These are phyloP conservation scores for Citrus inodora DNA, from an alignment of 345 rosid genomes.

Conservation along the genomic window DNA sequence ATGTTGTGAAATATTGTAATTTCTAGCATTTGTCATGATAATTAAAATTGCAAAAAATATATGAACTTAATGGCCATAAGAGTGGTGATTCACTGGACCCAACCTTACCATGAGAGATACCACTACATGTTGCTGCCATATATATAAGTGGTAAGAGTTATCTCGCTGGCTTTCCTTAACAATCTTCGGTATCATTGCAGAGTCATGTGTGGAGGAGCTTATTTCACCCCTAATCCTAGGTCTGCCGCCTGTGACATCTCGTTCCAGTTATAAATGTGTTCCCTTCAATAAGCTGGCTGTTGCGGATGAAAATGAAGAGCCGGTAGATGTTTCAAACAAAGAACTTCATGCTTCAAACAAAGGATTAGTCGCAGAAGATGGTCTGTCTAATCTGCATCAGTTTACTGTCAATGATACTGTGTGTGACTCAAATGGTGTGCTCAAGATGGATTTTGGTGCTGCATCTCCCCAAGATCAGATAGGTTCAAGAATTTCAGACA, in stretches of 20 bases:
- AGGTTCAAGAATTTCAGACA: constrained; percentile 28
- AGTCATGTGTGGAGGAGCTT: constrained; percentile 65
- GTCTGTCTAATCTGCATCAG: constrained; percentile 28
- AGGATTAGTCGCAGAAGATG: constrained; percentile 30
- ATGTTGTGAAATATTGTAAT: not conserved
- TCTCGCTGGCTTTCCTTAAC: not conserved
- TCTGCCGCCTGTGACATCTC: constrained; percentile 36
- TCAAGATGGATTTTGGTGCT: constrained; percentile 32
- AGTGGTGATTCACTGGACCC: not conserved
- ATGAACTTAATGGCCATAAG: not conserved
- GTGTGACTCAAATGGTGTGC: constrained; percentile 28
- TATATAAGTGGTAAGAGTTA: not conserved
- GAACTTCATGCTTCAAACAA: constrained; percentile 20
- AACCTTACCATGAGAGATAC: not conserved
- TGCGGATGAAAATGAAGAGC: constrained; percentile 27
- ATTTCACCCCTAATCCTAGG: constrained; percentile 50
- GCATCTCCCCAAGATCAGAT: constrained; percentile 42
- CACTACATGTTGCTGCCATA: not conserved
- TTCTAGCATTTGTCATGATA: not conserved
- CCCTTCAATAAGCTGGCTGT: constrained; percentile 27
- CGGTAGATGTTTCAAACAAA: constrained; percentile 16
- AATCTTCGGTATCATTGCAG: constrained; percentile 36
- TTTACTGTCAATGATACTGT: constrained; percentile 16
- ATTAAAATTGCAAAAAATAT: not conserved
- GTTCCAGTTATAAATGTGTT: constrained; percentile 33